Evolutionary conservation across 306 rosid genomes (phyloP).

Genomic region (Gleditsia sinensis): DNA sequence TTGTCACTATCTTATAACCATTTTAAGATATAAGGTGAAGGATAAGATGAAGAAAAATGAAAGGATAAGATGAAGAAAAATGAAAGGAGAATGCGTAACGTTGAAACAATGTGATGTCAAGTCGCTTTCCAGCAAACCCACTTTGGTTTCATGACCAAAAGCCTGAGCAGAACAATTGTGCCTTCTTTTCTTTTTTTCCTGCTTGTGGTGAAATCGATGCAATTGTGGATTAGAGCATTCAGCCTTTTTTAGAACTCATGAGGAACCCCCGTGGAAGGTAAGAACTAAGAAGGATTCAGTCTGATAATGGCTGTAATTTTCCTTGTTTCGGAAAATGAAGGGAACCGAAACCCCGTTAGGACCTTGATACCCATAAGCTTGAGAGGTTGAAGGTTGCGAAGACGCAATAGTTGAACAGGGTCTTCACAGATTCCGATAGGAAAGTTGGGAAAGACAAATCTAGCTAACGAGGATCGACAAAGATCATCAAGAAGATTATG

Average conservation of each 20-base stretch:
- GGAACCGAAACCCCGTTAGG: too few species aligned
- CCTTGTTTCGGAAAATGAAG: too few species aligned
- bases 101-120: not conserved
- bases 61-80: not conserved
- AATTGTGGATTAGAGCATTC: too few species aligned
- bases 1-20: constrained; percentile 1
- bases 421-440: not conserved
- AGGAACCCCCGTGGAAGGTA: too few species aligned
- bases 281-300: too few species aligned
- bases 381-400: not conserved
- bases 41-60: not conserved
- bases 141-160: not conserved
- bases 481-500: constrained; percentile 27
- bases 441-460: constrained; percentile 23
- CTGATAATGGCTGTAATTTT: too few species aligned
- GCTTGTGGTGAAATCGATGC: too few species aligned
- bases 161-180: not conserved
- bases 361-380: not conserved
- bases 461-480: constrained; percentile 24
- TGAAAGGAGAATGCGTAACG: not conserved
- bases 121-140: not conserved
- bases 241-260: too few species aligned
- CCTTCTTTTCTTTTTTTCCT: too few species aligned
- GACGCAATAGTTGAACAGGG: constrained; percentile 21
- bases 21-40: not conserved